Conservation (phyloP, 495 filamentous ascomycete species). For the Daldinia vernicosa region DNA sequence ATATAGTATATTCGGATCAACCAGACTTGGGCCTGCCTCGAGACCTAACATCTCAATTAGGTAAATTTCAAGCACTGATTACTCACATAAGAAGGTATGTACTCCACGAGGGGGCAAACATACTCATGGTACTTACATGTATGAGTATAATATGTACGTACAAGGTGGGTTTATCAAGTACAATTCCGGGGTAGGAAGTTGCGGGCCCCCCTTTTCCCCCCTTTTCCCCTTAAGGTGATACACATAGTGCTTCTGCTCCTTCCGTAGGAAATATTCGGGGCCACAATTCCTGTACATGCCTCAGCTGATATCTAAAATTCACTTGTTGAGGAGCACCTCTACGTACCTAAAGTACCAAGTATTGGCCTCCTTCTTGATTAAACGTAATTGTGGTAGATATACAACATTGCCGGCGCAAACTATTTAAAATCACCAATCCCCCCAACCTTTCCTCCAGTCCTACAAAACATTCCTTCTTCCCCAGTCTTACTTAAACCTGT, state of each 20-base stretch:
- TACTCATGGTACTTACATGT: not conserved
- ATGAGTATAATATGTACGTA: not conserved
- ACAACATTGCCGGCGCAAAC: not conserved
- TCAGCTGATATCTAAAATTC: not conserved
- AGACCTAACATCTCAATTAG: not conserved
- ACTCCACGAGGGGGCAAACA: not conserved
- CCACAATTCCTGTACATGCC: conserved; percentile 1
- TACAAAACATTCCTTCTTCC: not conserved
- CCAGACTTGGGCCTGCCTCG: not conserved
- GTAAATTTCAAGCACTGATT: not conserved
- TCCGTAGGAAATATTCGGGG: not conserved
- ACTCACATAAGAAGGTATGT: not conserved
- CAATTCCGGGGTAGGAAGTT: not conserved
- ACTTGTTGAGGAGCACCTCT: not conserved
- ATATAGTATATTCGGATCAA: not conserved
- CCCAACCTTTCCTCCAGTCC: not conserved
- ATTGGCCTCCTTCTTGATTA: not conserved
- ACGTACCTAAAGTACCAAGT: not conserved
- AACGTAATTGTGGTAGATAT: not conserved
- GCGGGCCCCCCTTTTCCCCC: not conserved
- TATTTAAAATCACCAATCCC: not conserved
- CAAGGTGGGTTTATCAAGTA: not conserved
- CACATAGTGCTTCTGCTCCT: not conserved
- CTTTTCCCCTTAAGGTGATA: not conserved
- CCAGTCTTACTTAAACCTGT: not conserved